These are phyloP conservation scores for Botrytis paeoniae DNA, from an alignment of 2,329 filamentous ascomycete genomes.

Conservation along the genomic window DNA sequence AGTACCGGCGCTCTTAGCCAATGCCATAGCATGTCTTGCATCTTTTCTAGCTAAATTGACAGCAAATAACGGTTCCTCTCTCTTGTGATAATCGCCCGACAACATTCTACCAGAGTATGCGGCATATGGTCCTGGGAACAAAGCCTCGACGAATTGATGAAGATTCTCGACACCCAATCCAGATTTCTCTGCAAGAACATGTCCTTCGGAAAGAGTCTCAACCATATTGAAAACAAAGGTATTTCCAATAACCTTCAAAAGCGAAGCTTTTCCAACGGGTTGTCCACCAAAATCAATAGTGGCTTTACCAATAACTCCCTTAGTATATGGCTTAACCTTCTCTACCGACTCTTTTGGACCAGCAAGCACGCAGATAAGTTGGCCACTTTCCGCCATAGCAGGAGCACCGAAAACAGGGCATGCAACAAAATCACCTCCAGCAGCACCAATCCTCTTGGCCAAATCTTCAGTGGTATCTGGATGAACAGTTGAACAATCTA, in stretches of 20 bases:
- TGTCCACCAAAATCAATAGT: slow-evolving; percentile 70
- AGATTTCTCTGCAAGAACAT: slow-evolving; percentile 75
- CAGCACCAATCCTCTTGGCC: slow-evolving; percentile 53
- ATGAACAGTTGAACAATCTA: slow-evolving; percentile 86
- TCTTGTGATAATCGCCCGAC: slow-evolving; percentile 70
- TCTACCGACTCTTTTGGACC: slow-evolving; percentile 59
- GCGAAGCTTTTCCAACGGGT: slow-evolving; percentile 61
- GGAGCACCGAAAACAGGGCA: slow-evolving; percentile 69
- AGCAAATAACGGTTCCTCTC: slow-evolving; percentile 76
- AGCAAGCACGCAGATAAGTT: slow-evolving; percentile 70
- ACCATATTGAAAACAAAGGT: slow-evolving; percentile 75
- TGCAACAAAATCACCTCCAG: slow-evolving; percentile 72
- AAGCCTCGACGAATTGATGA: slow-evolving; percentile 65
- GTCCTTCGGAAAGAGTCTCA: slow-evolving; percentile 73
- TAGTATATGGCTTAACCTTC: slow-evolving; percentile 66
- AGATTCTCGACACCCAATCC: slow-evolving; percentile 70
- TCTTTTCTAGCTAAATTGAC: slow-evolving; percentile 84
- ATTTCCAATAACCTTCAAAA: slow-evolving; percentile 81
- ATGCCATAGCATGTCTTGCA: slow-evolving; percentile 64
- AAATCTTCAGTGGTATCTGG: slow-evolving; percentile 73
- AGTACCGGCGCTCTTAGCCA: slow-evolving; percentile 63
- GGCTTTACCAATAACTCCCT: slow-evolving; percentile 66
- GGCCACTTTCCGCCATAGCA: slow-evolving; percentile 66
- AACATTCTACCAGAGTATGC: slow-evolving; percentile 74
- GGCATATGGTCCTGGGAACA: slow-evolving; percentile 74